Conservation (phyloP, 164 flowering plant genomes). For the Stephania yunnanensis region DNA sequence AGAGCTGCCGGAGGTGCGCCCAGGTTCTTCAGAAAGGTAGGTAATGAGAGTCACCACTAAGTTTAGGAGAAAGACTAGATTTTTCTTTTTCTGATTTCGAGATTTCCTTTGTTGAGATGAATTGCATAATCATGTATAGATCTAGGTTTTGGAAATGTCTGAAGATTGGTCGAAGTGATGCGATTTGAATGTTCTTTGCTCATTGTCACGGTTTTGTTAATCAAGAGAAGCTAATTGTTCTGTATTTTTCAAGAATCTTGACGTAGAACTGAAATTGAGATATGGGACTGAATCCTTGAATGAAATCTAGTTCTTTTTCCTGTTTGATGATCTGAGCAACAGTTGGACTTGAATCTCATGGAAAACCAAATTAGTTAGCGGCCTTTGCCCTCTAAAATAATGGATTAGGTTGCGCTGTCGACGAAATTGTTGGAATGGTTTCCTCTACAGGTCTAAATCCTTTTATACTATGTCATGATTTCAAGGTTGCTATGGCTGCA, state of each 20-base stretch:
- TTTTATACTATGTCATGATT: not conserved
- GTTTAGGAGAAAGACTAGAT: not conserved
- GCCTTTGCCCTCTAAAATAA: no score
- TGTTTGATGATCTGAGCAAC: not conserved
- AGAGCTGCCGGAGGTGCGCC: conserved; percentile 27
- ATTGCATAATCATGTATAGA: no score
- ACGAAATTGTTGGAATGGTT: no score
- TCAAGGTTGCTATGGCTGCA: not conserved
- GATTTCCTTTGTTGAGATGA: not conserved
- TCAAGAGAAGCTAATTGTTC: no score
- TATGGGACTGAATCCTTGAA: not conserved
- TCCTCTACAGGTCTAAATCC: not conserved
- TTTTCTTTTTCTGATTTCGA: not conserved
- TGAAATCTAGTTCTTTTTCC: not conserved
- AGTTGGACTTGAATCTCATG: not conserved
- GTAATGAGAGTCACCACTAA: not conserved
- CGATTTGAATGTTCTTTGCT: not conserved
- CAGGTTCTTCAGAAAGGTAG: conserved; percentile 30
- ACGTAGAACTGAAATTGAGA: not conserved
- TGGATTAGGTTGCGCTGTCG: no score
- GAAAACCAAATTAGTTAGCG: not conserved
- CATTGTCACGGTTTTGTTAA: not conserved
- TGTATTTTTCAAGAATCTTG: not conserved
- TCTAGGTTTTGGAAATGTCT: not conserved
- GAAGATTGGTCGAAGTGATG: not conserved